These are phyloP conservation scores for Fraxinus xanthoxyloides DNA, from an alignment of 305 asterid species.

Conservation along the genomic window DNA sequence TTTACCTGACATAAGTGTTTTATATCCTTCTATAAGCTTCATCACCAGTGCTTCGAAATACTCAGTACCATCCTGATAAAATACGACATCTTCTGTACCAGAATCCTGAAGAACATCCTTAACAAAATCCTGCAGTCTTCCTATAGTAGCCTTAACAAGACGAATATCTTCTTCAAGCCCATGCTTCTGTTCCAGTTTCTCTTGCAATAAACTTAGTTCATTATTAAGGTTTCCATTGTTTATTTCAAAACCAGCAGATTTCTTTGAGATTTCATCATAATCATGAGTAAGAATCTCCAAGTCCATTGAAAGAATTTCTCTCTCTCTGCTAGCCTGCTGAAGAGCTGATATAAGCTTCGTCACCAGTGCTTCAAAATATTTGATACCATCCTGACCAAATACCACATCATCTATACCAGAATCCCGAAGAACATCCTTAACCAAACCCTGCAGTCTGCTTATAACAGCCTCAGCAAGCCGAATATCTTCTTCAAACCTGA, in stretches of 20 bases:
- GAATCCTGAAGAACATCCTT: slow-evolving; percentile 59
- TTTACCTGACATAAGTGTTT: slow-evolving; percentile 37
- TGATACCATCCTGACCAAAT: slow-evolving; percentile 23
- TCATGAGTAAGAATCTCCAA: slow-evolving; percentile 55
- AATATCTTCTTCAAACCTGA: slow-evolving; percentile 31
- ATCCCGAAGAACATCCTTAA: slow-evolving; percentile 35
- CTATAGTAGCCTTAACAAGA: slow-evolving; percentile 50
- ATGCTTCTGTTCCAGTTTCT: slow-evolving; percentile 48
- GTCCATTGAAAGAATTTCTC: slow-evolving; percentile 52
- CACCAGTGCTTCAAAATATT: slow-evolving; percentile 33
- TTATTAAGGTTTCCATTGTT: slow-evolving; percentile 51
- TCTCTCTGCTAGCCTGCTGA: slow-evolving; percentile 55
- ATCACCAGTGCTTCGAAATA: slow-evolving; percentile 54
- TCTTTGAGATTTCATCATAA: slow-evolving; percentile 44
- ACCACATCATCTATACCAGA: slow-evolving; percentile 28
- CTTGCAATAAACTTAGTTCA: slow-evolving; percentile 51
- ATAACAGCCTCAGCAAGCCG: slow-evolving; percentile 30
- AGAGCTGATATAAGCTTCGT: slow-evolving; percentile 31
- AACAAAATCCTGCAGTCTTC: slow-evolving; percentile 60
- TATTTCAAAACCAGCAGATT: slow-evolving; percentile 33
- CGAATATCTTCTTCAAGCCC: slow-evolving; percentile 51
- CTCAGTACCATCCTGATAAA: slow-evolving; percentile 46
- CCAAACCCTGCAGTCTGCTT: slow-evolving; percentile 34
- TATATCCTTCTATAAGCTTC: slow-evolving; percentile 63
- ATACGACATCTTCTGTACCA: slow-evolving; percentile 40